Evolutionary conservation across 139 green algal genomes (phyloP).

Genomic region (Volvox reticuliferus): DNA sequence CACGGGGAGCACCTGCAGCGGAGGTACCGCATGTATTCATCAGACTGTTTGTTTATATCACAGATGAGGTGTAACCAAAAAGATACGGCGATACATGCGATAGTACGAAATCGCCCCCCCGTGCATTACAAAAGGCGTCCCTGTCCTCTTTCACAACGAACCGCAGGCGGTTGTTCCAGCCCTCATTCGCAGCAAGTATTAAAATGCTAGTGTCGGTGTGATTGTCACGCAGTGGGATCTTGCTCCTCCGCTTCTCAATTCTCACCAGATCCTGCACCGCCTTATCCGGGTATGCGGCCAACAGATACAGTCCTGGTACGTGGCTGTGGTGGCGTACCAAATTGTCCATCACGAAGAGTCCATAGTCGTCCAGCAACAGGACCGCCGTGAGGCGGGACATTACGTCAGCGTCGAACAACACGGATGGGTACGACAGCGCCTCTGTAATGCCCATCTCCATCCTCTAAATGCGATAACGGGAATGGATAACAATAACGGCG

Average conservation of each 20-base stretch:
- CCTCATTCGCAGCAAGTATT: no score
- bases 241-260: background rate
- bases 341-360: background rate
- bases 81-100: no score
- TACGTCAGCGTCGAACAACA: background rate
- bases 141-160: no score
- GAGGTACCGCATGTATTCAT: no score
- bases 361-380: background rate
- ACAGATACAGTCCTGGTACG: constrained; percentile 28
- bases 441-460: constrained; percentile 25
- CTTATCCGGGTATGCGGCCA: constrained; percentile 18
- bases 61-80: no score
- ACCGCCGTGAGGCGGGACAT: background rate
- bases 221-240: no score
- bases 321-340: constrained; percentile 13
- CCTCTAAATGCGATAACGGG: background rate
- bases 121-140: no score
- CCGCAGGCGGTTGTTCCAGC: no score
- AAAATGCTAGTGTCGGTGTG: no score
- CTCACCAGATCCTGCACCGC: constrained; percentile 22
- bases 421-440: constrained; percentile 13
- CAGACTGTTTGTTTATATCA: no score
- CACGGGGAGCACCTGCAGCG: background rate
- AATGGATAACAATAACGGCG: no score
- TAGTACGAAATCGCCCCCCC: no score